phyloP scores from a whole-genome alignment of 352 stramenopile species.

The Ochromonadaceae sp. region DNA sequence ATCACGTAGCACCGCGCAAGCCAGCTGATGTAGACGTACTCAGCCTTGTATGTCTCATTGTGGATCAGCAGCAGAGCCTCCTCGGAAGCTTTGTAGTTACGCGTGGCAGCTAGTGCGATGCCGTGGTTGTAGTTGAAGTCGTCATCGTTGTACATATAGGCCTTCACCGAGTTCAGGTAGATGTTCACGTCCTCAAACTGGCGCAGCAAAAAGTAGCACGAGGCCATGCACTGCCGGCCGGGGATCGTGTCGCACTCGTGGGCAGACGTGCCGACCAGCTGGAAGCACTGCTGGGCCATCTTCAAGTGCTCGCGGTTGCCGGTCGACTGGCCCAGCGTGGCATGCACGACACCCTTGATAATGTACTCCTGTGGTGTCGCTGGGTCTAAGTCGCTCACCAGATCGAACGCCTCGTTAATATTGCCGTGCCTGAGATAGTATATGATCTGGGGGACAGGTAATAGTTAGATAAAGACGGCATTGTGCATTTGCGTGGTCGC shows the following conservation, averaged over 20 bases:
- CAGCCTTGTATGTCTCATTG: constrained; percentile 65
- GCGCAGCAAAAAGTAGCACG: constrained; percentile 85
- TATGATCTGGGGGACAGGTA: constrained; percentile 20
- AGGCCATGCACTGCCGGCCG: constrained; percentile 89
- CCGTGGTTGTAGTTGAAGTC: constrained; percentile 97
- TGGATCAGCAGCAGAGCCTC: constrained; percentile 76
- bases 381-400: constrained; percentile 83
- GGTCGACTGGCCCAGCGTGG: constrained; percentile 63
- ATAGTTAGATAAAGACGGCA: background rate
- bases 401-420: constrained; percentile 75
- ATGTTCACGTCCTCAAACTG: constrained; percentile 93
- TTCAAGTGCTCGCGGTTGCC: constrained; percentile 73
- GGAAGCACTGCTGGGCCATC: constrained; percentile 43
- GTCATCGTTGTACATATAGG: constrained; percentile 82
- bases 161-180: constrained; percentile 88
- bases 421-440: constrained; percentile 54
- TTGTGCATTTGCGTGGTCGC: background rate
- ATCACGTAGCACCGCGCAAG: constrained; percentile 75
- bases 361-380: constrained; percentile 62
- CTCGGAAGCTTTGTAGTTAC: constrained; percentile 75
- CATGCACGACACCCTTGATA: constrained; percentile 65
- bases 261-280: constrained; percentile 75
- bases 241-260: constrained; percentile 91
- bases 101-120: constrained; percentile 68
- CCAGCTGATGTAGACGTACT: constrained; percentile 29